phyloP scores from a whole-genome alignment of 495 filamentous ascomycete genomes.

The Jackrogersella multiformis region DNA sequence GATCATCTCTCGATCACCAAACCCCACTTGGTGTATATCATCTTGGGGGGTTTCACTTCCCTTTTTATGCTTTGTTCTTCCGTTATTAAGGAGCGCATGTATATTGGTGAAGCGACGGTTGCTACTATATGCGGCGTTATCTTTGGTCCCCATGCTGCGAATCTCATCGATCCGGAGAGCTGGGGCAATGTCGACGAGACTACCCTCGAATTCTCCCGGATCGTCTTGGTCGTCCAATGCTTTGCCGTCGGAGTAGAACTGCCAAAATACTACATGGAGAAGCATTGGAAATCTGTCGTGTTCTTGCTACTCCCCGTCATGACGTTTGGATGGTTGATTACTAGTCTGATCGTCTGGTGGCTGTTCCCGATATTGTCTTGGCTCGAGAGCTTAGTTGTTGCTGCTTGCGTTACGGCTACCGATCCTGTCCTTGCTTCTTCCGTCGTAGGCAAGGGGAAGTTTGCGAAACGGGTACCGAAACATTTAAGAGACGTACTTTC shows the following conservation, averaged over 20 bases:
- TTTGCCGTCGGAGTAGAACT: slow-evolving; percentile 99
- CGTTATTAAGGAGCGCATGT: slow-evolving; percentile 97
- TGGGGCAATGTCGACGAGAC: slow-evolving; percentile 97
- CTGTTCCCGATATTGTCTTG: slow-evolving; percentile 83
- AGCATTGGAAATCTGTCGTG: slow-evolving; percentile 93
- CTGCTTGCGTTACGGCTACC: slow-evolving; percentile 96
- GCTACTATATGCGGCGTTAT: slow-evolving; percentile 97
- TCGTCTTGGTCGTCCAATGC: slow-evolving; percentile 98
- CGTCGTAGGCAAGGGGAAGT: slow-evolving; percentile 98
- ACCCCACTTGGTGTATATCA: slow-evolving; percentile 98
- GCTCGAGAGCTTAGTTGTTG: slow-evolving; percentile 85
- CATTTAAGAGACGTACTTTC: slow-evolving; percentile 95
- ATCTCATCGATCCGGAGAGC: slow-evolving; percentile 81
- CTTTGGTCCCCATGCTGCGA: slow-evolving; percentile 94
- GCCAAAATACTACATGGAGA: slow-evolving; percentile 97
- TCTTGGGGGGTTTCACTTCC: slow-evolving; percentile 96
- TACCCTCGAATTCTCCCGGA: slow-evolving; percentile 95
- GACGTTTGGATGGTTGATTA: slow-evolving; percentile 96
- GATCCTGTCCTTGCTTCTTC: slow-evolving; percentile 98
- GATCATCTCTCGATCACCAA: slow-evolving; percentile 90
- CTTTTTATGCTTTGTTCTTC: slow-evolving; percentile 98
- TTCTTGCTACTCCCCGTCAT: slow-evolving; percentile 94
- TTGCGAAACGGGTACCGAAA: slow-evolving; percentile 95
- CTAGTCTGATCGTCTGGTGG: slow-evolving; percentile 97
- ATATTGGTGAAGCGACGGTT: slow-evolving; percentile 98